These are phyloP conservation scores for Trichoderma arundinaceum DNA, from an alignment of 2,329 filamentous ascomycete genomes.

Conservation along the genomic window DNA sequence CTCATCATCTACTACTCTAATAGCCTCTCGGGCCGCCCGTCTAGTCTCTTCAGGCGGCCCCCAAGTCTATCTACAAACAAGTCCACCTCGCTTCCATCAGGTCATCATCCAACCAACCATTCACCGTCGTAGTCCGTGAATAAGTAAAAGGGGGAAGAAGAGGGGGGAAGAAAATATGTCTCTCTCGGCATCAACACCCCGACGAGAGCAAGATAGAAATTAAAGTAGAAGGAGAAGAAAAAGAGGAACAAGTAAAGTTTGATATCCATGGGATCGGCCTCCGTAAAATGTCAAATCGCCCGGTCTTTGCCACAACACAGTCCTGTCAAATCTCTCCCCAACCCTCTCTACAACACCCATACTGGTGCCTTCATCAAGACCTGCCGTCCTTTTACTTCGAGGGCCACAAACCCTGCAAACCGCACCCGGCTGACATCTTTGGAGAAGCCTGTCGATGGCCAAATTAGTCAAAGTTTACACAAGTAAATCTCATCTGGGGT, in stretches of 20 bases:
- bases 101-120: not conserved
- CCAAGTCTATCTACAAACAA: slow-evolving; percentile 14
- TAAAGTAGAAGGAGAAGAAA: not conserved
- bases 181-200: not conserved
- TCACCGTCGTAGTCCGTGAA: not conserved
- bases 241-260: not conserved
- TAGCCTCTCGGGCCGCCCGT: slow-evolving; percentile 11
- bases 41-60: not conserved
- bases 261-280: not conserved
- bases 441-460: slow-evolving; percentile 45
- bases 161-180: not conserved
- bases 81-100: not conserved
- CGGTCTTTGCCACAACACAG: not conserved
- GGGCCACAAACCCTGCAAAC: slow-evolving; percentile 74
- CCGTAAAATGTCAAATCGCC: not conserved
- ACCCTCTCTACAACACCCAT: slow-evolving; percentile 57
- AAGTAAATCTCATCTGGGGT: not conserved
- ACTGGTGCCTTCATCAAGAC: slow-evolving; percentile 78
- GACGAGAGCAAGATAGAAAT: not conserved
- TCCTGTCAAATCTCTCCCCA: not conserved
- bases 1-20: slow-evolving; percentile 24
- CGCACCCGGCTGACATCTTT: slow-evolving; percentile 66
- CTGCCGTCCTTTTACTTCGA: slow-evolving; percentile 77
- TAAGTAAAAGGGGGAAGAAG: not conserved
- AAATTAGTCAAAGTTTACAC: not conserved